These are phyloP conservation scores for Sextonia rubra DNA, from an alignment of 164 flowering plant genomes.

Conservation along the genomic window DNA sequence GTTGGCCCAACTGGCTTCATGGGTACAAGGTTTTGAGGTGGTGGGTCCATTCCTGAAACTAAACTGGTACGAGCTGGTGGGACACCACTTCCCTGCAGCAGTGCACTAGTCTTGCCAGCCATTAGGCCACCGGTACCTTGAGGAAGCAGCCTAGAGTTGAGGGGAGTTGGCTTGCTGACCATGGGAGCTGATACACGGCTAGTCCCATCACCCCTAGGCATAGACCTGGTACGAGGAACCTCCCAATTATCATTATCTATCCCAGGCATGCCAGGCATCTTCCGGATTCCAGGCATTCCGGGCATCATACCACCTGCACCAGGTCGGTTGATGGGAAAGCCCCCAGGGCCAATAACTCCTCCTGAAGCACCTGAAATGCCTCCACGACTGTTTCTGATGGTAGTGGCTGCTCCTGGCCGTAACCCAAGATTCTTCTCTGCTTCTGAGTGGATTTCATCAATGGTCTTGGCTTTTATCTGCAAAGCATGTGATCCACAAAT, in stretches of 20 bases:
- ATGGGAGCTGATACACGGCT: constrained; percentile 49
- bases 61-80: constrained; percentile 30
- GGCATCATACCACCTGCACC: constrained; percentile 97
- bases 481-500: neutral
- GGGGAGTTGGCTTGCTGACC: constrained; percentile 35
- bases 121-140: constrained; percentile 66
- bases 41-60: constrained; percentile 28
- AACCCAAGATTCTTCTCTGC: constrained; percentile 87
- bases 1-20: constrained; percentile 26
- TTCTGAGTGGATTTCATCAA: constrained; percentile 86
- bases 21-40: constrained; percentile 23
- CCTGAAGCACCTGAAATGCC: constrained; percentile 40
- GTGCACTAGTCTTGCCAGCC: constrained; percentile 63
- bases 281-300: constrained; percentile 90
- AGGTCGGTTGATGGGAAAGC: constrained; percentile 66
- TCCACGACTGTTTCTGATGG: constrained; percentile 60
- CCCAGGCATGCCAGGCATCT: constrained; percentile 93
- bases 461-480: constrained; percentile 90
- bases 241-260: constrained; percentile 87
- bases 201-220: constrained; percentile 46
- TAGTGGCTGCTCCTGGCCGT: constrained; percentile 83
- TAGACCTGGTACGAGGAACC: constrained; percentile 56
- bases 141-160: constrained; percentile 61
- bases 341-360: constrained; percentile 50
- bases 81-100: constrained; percentile 55